These are phyloP conservation scores for Macrolepiota fuliginosa DNA, from an alignment of 768 basidiomycete genomes.

Conservation along the genomic window DNA sequence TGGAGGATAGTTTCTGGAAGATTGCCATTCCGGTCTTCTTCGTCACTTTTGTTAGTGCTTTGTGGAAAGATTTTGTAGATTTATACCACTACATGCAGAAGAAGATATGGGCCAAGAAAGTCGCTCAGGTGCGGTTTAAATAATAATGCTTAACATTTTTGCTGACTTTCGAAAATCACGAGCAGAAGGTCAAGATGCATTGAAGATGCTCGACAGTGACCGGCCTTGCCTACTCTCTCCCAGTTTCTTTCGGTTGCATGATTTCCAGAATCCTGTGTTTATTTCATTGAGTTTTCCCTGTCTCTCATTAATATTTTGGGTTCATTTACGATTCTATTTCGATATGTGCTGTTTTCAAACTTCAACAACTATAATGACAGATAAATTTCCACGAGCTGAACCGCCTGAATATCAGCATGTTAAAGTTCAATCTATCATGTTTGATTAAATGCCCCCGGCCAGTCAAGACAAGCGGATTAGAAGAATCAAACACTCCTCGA, in stretches of 20 bases:
- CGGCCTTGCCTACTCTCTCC: not conserved
- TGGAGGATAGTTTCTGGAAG: constrained; percentile 55
- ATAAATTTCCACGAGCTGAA: not conserved
- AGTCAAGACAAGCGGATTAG: not conserved
- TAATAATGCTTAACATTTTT: not conserved
- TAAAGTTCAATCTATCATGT: not conserved
- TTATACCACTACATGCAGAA: constrained; percentile 47
- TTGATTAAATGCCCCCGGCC: not conserved
- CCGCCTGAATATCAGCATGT: not conserved
- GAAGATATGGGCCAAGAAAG: constrained; percentile 22
- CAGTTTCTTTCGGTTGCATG: not conserved
- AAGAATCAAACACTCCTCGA: not conserved
- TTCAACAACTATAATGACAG: not conserved
- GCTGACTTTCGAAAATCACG: not conserved
- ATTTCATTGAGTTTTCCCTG: not conserved
- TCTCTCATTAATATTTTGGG: not conserved
- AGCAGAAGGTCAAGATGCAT: constrained; percentile 4
- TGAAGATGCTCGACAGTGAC: not conserved
- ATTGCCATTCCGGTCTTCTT: constrained; percentile 60
- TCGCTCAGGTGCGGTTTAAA: not conserved
- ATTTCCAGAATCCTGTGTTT: not conserved
- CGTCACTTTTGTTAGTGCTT: constrained; percentile 50
- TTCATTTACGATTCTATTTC: not conserved
- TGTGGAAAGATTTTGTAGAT: constrained; percentile 46
- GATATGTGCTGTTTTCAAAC: not conserved